Conservation (phyloP, 345 rosid genomes). For the Excoecaria cochinchinensis region DNA sequence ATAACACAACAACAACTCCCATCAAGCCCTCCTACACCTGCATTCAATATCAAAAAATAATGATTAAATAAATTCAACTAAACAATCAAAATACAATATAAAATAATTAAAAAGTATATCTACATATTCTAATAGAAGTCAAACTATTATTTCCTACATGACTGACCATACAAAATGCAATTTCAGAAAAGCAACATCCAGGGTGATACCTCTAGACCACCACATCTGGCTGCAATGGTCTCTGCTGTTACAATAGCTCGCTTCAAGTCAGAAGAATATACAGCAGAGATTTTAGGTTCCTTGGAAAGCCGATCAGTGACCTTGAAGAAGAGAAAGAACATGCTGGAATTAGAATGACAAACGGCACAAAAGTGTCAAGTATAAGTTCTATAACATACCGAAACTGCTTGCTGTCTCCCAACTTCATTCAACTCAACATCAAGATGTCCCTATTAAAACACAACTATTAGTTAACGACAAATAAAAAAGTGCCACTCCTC, state of each 20-base stretch:
- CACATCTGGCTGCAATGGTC: constrained; percentile 63
- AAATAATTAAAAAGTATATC: too few relatives aligned
- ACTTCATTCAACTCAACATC: constrained; percentile 78
- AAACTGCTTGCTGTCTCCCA: constrained; percentile 72
- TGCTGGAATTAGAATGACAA: neutral
- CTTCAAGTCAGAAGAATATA: constrained; percentile 84
- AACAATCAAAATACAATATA: too few relatives aligned
- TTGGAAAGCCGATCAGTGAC: constrained; percentile 62
- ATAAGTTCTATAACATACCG: constrained; percentile 36
- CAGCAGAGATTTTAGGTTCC: constrained; percentile 56
- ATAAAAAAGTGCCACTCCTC: too few relatives aligned
- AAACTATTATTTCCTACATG: neutral
- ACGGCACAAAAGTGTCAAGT: neutral
- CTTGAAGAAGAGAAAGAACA: constrained; percentile 27
- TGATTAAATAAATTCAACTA: too few relatives aligned
- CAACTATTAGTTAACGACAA: neutral
- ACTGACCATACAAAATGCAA: neutral
- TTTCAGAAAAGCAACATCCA: neutral
- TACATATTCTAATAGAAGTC: neutral
- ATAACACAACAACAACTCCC: too few relatives aligned
- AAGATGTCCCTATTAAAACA: constrained; percentile 57
- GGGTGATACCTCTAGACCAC: constrained; percentile 52
- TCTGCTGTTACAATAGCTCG: constrained; percentile 79
- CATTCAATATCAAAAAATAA: too few relatives aligned
- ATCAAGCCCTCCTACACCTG: too few relatives aligned